A percentile compares a stretch with the other conserved stretches of the same genome.
Conservation (phyloP, 75 land plant species). For the Cunninghamia lanceolata region DNA sequence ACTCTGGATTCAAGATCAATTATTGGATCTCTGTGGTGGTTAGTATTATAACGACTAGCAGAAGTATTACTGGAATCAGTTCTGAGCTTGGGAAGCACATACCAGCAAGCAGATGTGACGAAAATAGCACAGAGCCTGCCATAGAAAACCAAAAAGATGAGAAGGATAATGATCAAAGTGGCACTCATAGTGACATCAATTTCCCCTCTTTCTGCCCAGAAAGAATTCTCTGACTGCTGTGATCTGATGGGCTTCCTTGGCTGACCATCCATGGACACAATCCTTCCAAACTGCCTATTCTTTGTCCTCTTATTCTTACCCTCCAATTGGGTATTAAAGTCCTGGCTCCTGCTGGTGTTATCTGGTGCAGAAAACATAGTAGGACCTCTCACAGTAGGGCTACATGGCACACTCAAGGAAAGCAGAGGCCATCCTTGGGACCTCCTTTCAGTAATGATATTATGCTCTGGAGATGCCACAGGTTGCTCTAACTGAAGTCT, state of each 20-base stretch:
- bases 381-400: background rate
- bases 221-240: background rate
- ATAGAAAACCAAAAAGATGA: conserved; percentile 2
- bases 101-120: conserved; percentile 9
- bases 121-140: conserved; percentile 7
- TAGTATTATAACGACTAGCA: background rate
- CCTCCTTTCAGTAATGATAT: background rate
- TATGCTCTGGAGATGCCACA: background rate
- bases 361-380: background rate
- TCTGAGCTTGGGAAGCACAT: background rate
- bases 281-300: background rate
- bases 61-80: background rate
- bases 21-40: too few relatives aligned
- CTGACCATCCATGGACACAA: conserved; percentile 3
- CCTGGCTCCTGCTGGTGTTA: background rate
- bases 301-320: background rate
- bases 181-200: background rate
- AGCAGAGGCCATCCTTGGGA: background rate
- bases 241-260: background rate
- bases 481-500: background rate
- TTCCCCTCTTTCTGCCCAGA: background rate
- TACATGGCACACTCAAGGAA: background rate
- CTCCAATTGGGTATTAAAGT: background rate
- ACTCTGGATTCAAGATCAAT: background rate
- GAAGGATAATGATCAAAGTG: background rate